phyloP scores from a whole-genome alignment of 352 stramenopile species.

The Lagenidium giganteum region DNA sequence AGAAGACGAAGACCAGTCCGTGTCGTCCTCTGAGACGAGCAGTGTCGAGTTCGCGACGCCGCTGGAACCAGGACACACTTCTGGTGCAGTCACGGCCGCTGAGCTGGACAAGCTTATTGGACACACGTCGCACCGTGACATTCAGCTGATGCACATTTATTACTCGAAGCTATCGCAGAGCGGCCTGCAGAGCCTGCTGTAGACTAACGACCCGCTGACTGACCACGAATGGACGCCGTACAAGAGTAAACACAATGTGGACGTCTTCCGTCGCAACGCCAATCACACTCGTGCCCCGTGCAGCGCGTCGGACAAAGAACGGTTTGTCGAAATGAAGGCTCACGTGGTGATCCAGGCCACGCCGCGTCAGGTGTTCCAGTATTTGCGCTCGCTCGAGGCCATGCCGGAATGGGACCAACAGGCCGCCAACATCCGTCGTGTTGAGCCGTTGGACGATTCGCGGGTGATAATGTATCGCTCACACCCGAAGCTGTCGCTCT shows the following conservation, averaged over 20 bases:
- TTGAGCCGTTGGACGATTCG: constrained; percentile 64
- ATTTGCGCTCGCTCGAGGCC: constrained; percentile 41
- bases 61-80: no score
- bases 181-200: constrained; percentile 46
- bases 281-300: constrained; percentile 8
- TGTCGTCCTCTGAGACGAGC: no score
- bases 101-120: constrained; percentile 62
- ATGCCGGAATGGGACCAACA: constrained; percentile 32
- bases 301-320: constrained; percentile 27
- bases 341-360: constrained; percentile 38
- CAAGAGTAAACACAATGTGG: constrained; percentile 22
- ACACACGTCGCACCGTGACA: constrained; percentile 53
- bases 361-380: constrained; percentile 48
- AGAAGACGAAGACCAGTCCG: constrained; percentile 10
- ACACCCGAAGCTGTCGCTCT: constrained; percentile 69
- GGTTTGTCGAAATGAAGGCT: constrained; percentile 76
- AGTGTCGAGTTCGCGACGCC: no score
- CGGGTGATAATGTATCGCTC: constrained; percentile 62
- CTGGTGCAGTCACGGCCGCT: constrained; percentile 22
- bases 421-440: constrained; percentile 29
- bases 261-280: constrained; percentile 13
- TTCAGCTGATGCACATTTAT: constrained; percentile 69
- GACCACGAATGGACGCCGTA: constrained; percentile 44
- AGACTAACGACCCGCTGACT: constrained; percentile 25
- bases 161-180: constrained; percentile 59